phyloP scores from a whole-genome alignment of 768 basidiomycete genomes.

The Boletus pseudo-olivaceus region DNA sequence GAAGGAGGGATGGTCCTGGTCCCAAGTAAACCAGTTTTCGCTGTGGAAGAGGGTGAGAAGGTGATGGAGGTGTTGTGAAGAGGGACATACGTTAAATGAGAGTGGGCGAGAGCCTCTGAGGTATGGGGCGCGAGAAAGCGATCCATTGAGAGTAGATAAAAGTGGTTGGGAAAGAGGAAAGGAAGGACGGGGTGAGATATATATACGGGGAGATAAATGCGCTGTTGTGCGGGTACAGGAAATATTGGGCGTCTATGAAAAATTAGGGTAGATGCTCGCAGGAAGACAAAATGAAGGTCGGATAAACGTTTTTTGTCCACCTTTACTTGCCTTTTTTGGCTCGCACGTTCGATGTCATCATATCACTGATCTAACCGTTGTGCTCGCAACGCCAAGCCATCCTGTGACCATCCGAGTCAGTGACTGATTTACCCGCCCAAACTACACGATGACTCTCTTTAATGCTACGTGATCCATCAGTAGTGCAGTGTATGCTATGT shows the following conservation, averaged over 20 bases:
- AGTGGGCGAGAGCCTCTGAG: conserved; percentile 70
- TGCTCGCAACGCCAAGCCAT: no score
- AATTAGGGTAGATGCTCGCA: no score
- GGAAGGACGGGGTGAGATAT: not conserved
- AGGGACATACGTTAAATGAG: conserved; percentile 56
- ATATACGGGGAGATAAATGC: conserved; percentile 18
- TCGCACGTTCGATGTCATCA: conserved; percentile 28
- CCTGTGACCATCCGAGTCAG: no score
- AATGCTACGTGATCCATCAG: no score
- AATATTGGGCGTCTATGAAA: conserved; percentile 8
- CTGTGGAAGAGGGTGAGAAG: conserved; percentile 36
- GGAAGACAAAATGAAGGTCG: not conserved
- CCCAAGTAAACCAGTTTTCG: conserved; percentile 68
- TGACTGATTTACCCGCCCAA: no score
- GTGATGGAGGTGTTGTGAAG: not conserved
- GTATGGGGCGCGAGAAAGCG: conserved; percentile 71
- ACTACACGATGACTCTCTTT: no score
- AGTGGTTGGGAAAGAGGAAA: not conserved
- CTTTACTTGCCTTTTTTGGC: conserved; percentile 15
- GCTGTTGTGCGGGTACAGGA: not conserved
- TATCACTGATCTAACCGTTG: no score
- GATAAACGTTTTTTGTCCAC: conserved; percentile 17
- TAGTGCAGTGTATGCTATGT: no score
- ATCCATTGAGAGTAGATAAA: conserved; percentile 63
- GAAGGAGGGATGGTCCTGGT: conserved; percentile 63